Percentiles rank a stretch among this genome's conserved stretches.
phyloP scores from a whole-genome alignment of 352 stramenopile genomes.

The Globisporangium sylvaticum region DNA sequence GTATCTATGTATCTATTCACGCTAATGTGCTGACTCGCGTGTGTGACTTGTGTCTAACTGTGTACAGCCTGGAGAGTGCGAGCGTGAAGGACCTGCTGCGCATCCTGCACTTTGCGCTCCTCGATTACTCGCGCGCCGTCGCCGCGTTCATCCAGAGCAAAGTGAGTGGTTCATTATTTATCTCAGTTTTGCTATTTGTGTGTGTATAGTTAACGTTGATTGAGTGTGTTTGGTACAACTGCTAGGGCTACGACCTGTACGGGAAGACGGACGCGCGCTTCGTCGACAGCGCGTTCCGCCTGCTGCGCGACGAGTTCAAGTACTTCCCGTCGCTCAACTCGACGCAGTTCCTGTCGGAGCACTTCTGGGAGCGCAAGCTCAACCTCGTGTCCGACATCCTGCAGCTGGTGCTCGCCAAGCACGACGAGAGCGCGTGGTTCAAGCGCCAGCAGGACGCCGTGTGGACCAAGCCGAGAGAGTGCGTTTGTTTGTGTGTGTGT shows the following conservation, averaged over 20 bases:
- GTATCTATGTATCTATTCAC: neutral
- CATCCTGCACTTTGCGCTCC: constrained; percentile 62
- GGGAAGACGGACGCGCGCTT: constrained; percentile 79
- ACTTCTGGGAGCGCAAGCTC: constrained; percentile 61
- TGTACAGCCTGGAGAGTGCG: constrained; percentile 25
- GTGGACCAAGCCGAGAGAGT: constrained; percentile 44
- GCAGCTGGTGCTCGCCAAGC: constrained; percentile 39
- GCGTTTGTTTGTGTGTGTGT: neutral
- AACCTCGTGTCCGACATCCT: constrained; percentile 54
- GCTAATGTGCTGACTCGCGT: neutral
- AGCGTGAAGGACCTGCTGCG: constrained; percentile 52
- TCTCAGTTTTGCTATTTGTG: neutral
- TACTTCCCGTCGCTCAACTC: constrained; percentile 62
- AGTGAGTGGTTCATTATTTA: constrained; percentile 8
- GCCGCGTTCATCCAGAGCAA: constrained; percentile 46
- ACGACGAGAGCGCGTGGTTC: constrained; percentile 35
- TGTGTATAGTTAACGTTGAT: neutral
- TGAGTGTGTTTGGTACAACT: no score
- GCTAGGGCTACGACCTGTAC: constrained; percentile 61
- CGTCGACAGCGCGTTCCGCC: constrained; percentile 65
- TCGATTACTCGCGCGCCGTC: constrained; percentile 73
- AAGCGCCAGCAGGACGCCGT: constrained; percentile 47
- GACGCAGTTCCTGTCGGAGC: constrained; percentile 58
- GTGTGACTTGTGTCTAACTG: neutral
- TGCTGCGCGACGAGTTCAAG: constrained; percentile 68